Conservation (phyloP, 345 rosid species). For the Citrus reticulata region DNA sequence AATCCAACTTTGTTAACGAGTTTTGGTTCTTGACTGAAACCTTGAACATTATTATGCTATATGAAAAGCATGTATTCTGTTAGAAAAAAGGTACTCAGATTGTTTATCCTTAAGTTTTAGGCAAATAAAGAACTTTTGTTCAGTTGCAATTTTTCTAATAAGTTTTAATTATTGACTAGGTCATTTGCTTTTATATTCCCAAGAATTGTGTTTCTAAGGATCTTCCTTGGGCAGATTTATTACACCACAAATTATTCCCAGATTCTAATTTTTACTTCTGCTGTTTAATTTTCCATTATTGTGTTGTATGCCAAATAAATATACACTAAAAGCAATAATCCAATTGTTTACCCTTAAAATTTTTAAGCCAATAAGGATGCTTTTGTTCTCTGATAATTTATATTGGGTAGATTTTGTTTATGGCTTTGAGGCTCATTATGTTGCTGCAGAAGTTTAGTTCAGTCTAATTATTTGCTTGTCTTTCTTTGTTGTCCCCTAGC, state of each 20-base stretch:
- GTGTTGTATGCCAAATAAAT: background rate
- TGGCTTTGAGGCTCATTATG: background rate
- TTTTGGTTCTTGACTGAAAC: background rate
- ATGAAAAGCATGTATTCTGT: background rate
- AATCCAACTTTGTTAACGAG: background rate
- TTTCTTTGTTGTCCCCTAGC: slow-evolving; percentile 33
- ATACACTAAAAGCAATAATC: background rate
- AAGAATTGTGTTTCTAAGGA: slow-evolving; percentile 30
- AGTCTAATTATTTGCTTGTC: slow-evolving; percentile 4
- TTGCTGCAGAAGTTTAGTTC: background rate
- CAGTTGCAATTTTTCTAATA: background rate
- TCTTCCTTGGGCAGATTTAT: slow-evolving; percentile 70
- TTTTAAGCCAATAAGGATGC: background rate
- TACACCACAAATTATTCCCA: slow-evolving; percentile 67
- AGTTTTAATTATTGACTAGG: background rate
- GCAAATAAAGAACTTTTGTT: background rate
- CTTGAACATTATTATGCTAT: background rate
- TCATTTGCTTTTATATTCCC: background rate
- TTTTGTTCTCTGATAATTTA: background rate
- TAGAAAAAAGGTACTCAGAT: background rate
- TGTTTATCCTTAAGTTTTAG: background rate
- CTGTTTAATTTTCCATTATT: slow-evolving; percentile 28
- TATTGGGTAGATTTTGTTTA: background rate
- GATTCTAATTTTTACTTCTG: slow-evolving; percentile 66
- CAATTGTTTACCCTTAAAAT: background rate